Evolutionary conservation across 495 filamentous ascomycete genomes (phyloP), one percentile per base, ranked within the genome.

Genomic region (Penicillium salamii): DNA sequence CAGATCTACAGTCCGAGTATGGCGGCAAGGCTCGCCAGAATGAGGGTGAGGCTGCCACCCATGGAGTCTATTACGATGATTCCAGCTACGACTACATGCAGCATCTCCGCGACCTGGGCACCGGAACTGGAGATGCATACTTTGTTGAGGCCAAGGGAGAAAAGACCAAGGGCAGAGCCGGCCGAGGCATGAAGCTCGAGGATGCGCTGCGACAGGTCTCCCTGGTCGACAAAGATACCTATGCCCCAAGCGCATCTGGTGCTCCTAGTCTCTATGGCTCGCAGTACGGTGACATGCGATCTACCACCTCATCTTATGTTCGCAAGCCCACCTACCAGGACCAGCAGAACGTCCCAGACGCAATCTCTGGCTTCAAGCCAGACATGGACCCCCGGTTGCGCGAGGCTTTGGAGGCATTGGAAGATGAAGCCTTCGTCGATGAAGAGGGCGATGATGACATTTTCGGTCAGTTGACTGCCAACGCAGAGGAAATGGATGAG

Each of bases 61-160:
- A 96, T 67, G 95, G 95, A 41, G 78, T 99, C 49, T 97, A 88
- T 79, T 87, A 75, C 59, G 84, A 87, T 50, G 93, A 98, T 68
- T 87, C 90, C 46, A 79, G 87, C 57, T 98, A 98, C 70, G 95
- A 98, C 60, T 98, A 98, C 71, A 97, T 98, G 93, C 93, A 99
- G 67, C 95, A 99, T 71, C 76, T 99, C 74, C 86, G 89, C n/a
- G 93, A 97, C 49, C 63, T 90, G 5, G 85, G 84, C 7, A 78
- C 82, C 3, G 81, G 77, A 23, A 65, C 65, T 12, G 84, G 82
- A 3, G 70, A 74, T 23, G 79, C 83, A 15, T 78, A 87, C 38
- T 96, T 93, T 54, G 78, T 97, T 14, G 88, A 95, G 57, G 86
- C 90, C 1, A 71, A 78, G 17, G 58, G 68, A 7, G 58, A 62